Evolutionary conservation across 805 yeast genomes (phyloP), one percentile per base, ranked within the genome.

Genomic region (Metschnikowia proteae): DNA sequence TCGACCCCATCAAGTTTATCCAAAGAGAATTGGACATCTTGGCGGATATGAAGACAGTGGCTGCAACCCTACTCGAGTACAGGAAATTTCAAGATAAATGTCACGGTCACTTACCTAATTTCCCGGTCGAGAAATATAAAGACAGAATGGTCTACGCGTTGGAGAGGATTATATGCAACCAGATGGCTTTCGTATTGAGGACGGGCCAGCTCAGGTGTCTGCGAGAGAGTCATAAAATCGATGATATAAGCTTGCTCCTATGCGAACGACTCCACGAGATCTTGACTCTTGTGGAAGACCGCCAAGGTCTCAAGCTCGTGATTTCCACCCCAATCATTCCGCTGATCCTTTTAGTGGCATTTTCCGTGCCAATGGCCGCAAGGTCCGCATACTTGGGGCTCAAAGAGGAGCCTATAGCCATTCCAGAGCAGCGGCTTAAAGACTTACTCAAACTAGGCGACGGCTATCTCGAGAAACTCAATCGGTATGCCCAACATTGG

Each of bases 311-410:
- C 40, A 47, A 53, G 38, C 36, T 56, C 38, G 48, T 56, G 8
- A 45, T 49, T 45, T 46, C 51, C 13, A 46, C 49, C 4, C 57
- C 59, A 1, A 43, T 56, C 7, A 49, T 56, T 11, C 60, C 60
- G n/a, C 58, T 54, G 57, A 45, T 53, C 4, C 48, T 56, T 28
- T 45, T 55, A 5, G 53, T 50, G 32, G 51, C 56, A 10, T 50
- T 55, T 17, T 55, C 60, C 3, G 47, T 55, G 6, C 58, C 60
- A 1, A 40, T 56, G 28, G 47, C 51, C 17, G 51, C 56, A 10
- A 50, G 57, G 13, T 41, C 38, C 13, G 41, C 45, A 13, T 43
- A 49, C 38, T 34, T 51, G 42, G 46, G 48, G 6, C 30, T 38
- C 6, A 45, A 46, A 22, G 30, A 39, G 10, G 43, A 36, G 30